A percentile compares a stretch with the other conserved stretches of the same genome.
phyloP scores from a whole-genome alignment of 2,329 filamentous ascomycete species.

The Ophiosphaerella herpotricha region DNA sequence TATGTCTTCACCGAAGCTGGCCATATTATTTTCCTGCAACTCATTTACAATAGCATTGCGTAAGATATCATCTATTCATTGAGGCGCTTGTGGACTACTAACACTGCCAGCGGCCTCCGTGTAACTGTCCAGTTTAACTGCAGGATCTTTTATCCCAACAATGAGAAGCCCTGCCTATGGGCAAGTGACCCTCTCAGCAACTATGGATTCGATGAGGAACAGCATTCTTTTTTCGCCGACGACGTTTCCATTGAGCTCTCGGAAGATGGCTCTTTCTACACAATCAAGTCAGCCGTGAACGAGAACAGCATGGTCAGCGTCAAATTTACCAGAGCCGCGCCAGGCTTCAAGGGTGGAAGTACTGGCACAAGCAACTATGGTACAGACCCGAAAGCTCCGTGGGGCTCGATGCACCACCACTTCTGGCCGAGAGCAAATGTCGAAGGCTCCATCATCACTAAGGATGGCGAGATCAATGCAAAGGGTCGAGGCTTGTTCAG shows the following conservation, averaged over 20 bases:
- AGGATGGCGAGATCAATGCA: constrained; percentile 80
- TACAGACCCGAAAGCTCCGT: constrained; percentile 82
- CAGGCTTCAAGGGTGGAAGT: constrained; percentile 83
- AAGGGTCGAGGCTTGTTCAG: constrained; percentile 79
- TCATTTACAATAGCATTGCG: constrained; percentile 98
- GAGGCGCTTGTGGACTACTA: constrained; percentile 17
- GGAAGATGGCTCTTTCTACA: constrained; percentile 79
- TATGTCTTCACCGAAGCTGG: constrained; percentile 84
- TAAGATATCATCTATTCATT: constrained; percentile 54
- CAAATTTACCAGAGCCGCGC: constrained; percentile 74
- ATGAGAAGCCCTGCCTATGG: constrained; percentile 78
- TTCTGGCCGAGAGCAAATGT: constrained; percentile 91
- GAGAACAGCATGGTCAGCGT: constrained; percentile 81
- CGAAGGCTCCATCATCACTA: constrained; percentile 83
- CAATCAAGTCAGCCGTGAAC: constrained; percentile 88
- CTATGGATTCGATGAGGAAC: constrained; percentile 82
- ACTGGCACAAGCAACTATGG: constrained; percentile 85
- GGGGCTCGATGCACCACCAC: constrained; percentile 88
- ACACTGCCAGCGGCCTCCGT: constrained; percentile 72
- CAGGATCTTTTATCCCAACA: constrained; percentile 83
- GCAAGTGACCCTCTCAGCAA: constrained; percentile 79
- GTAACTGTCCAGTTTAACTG: constrained; percentile 92
- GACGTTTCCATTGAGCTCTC: constrained; percentile 84
- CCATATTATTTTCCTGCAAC: constrained; percentile 76
- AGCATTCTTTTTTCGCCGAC: constrained; percentile 82